Conservation (phyloP, 345 rosid genomes). For the Sapria himalayana region DNA sequence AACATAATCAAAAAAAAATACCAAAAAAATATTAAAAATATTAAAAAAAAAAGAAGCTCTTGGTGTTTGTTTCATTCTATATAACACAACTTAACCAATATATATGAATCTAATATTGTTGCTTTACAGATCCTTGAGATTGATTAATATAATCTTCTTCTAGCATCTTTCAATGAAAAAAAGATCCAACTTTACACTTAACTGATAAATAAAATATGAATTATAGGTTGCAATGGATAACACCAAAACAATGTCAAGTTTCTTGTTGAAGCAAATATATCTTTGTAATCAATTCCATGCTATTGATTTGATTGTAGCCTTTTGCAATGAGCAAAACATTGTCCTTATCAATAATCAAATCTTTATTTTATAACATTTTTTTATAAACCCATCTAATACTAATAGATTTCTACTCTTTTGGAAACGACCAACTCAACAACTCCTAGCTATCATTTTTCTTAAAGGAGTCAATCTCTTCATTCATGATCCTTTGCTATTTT, state of each 20-base stretch:
- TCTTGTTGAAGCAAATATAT: neutral
- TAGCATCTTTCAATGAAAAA: too few relatives aligned
- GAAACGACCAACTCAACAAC: neutral
- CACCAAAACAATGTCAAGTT: too few relatives aligned
- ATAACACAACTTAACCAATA: neutral
- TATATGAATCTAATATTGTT: neutral
- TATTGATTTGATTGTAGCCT: neutral
- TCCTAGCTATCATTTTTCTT: constrained; percentile 1
- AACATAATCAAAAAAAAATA: too few relatives aligned
- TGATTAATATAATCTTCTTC: neutral
- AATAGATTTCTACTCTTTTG: neutral
- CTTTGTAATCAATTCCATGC: neutral
- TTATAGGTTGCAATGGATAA: too few relatives aligned
- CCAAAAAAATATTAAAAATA: too few relatives aligned
- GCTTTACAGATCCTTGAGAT: neutral
- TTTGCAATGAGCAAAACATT: neutral
- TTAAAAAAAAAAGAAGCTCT: too few relatives aligned
- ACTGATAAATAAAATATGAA: too few relatives aligned
- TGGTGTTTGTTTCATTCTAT: neutral
- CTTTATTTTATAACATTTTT: neutral
- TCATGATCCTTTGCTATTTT: neutral
- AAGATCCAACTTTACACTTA: too few relatives aligned
- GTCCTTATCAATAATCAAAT: neutral
- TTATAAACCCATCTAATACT: neutral
- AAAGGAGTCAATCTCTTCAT: neutral